Base-by-base conservation (phyloP, 768 basidiomycete species). In the Suillus discolor region DNA sequence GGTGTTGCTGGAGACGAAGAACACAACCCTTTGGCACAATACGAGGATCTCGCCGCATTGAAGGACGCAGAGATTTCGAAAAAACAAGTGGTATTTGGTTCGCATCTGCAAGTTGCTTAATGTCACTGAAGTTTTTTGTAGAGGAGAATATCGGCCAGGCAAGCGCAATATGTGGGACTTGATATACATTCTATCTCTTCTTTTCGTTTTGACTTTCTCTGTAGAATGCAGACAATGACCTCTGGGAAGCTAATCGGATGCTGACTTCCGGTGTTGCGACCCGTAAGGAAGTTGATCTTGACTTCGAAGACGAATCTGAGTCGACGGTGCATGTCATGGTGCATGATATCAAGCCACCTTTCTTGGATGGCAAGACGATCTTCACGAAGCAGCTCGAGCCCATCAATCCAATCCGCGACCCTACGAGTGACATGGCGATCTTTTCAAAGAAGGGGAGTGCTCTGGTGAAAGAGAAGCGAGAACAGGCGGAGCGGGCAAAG, bases 231-330 rank as follows among this genome's bases (percentile, higher is more conserved):
- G 97, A 99, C 77, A 99, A 97, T 72, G 97, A 99, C 72, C 81
- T 97, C 13, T 99, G 97, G 97, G 97, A 99, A 81, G 93, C 93
- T 9, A 99, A 99, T 74, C 93, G 97, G 73, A 96, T 99, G 92
- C 82, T 94, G 12, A 94, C 94, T 0, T 99, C 97, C 3, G 97
- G 97, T 72, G 91, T 98, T 23, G 93, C 94, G 1, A 93, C 93
- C 11, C 90, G 93, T 41, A 92, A 88, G 69, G 82, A 87, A 4
- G 85, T 99, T 57, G 96, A 99, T 74, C 83, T 96, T 28, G 96
- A 99, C 72, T 96, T 98, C 71, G 94, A 97, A 72, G 97, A 98
- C 73, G 97, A 99, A 71, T 90, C 92, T 0, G 95, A 97, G 73
- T 96, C 96, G 3, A 93, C 95, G 0, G 97, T 99, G 1, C 97